phyloP scores from a whole-genome alignment of 1,139 yeast genomes.

The Diutina ranongensis region DNA sequence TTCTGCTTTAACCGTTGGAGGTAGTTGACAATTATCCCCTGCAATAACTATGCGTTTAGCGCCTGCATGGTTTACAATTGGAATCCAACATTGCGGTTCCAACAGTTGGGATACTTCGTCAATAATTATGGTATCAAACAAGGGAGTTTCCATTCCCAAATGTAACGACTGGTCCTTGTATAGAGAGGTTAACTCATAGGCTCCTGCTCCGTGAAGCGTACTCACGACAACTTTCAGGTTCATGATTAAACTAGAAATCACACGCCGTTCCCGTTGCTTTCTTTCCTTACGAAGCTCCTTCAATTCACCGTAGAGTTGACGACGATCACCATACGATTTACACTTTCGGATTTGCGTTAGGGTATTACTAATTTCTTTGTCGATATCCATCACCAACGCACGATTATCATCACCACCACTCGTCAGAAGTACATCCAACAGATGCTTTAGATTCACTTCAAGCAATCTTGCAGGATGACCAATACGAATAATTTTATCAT shows the following conservation, averaged over 20 bases:
- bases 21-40: slow-evolving; percentile 81
- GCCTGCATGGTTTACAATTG: slow-evolving; percentile 55
- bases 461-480: slow-evolving; percentile 91
- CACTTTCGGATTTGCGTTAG: slow-evolving; percentile 53
- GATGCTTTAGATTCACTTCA: slow-evolving; percentile 52
- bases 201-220: slow-evolving; percentile 83
- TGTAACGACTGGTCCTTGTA: slow-evolving; percentile 18
- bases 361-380: slow-evolving; percentile 55
- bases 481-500: slow-evolving; percentile 45
- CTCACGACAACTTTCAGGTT: slow-evolving; percentile 63
- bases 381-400: slow-evolving; percentile 54
- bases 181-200: slow-evolving; percentile 48
- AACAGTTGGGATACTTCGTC: slow-evolving; percentile 93
- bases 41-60: slow-evolving; percentile 59
- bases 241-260: slow-evolving; percentile 45
- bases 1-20: slow-evolving; percentile 59
- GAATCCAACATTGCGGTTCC: slow-evolving; percentile 97
- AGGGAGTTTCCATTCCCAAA: slow-evolving; percentile 18
- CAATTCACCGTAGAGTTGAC: slow-evolving; percentile 57
- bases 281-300: slow-evolving; percentile 63
- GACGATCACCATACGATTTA: slow-evolving; percentile 52
- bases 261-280: slow-evolving; percentile 51
- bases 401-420: slow-evolving; percentile 35
- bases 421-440: slow-evolving; percentile 57
- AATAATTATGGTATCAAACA: slow-evolving; percentile 75